phyloP scores from a whole-genome alignment of 108 stramenopile species.

The Seminavis robusta region DNA sequence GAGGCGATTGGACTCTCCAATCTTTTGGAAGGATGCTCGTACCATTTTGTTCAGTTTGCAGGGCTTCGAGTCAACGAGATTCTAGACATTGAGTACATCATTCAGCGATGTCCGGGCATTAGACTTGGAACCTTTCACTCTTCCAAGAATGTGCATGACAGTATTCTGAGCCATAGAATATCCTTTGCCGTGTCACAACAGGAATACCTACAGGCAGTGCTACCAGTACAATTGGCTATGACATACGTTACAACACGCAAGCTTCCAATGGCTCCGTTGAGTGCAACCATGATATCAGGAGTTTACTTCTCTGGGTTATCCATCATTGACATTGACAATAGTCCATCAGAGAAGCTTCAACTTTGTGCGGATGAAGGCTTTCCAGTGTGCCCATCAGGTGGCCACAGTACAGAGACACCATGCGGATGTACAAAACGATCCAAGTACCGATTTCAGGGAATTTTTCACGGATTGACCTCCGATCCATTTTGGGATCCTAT shows the following conservation, averaged over 20 bases:
- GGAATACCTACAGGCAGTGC: slow-evolving; percentile 14
- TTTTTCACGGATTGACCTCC: slow-evolving; percentile 20
- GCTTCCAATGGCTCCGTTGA: not conserved
- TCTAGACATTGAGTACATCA: too few species aligned
- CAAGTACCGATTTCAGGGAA: slow-evolving; percentile 15
- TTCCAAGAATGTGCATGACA: too few species aligned
- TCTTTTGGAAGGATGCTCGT: too few species aligned
- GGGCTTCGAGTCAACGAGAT: too few species aligned
- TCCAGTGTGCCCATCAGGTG: slow-evolving; percentile 1
- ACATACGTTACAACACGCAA: slow-evolving; percentile 19
- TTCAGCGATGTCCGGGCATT: too few species aligned
- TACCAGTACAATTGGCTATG: slow-evolving; percentile 12
- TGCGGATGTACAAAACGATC: slow-evolving; percentile 15
- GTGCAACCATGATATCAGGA: too few species aligned
- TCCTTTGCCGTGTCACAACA: slow-evolving; percentile 20
- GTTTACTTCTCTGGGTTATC: slow-evolving; percentile 14
- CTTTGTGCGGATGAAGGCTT: slow-evolving; percentile 10
- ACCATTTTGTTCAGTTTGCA: too few species aligned
- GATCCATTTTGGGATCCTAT: slow-evolving; percentile 27
- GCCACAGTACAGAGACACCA: too few species aligned
- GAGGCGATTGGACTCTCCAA: too few species aligned
- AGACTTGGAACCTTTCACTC: too few species aligned
- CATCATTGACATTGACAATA: slow-evolving; percentile 12
- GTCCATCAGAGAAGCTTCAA: slow-evolving; percentile 19
- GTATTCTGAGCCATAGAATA: slow-evolving; percentile 4